Evolutionary conservation across 1,139 yeast genomes (phyloP), one percentile per base, ranked within the genome.

Genomic region (Saccharomyces hybrid): DNA sequence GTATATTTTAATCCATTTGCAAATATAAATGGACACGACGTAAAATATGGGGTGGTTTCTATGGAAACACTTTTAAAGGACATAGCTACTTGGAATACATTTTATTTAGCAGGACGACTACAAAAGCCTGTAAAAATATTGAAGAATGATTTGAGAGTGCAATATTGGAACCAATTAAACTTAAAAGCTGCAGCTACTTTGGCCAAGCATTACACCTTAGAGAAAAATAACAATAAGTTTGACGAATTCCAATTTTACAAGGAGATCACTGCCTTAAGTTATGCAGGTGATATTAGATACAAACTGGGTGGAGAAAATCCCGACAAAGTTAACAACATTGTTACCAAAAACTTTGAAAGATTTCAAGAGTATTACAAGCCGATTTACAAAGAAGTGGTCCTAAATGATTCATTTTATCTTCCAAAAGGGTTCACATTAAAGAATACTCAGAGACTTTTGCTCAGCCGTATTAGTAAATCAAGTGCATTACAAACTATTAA

Each of bases 1-100:
- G 85, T 93, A 4, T 95, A 91, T 69, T 95, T 89, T 74, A 95
- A 93, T 67, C 98, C 99, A 3, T 93, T 80, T 70, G 88, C 88
- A 3, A 77, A 79, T 48, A 76, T 91, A 56, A 77, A 79, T 52
- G 83, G 83, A 14, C 75, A 80, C 51, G 74, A 81, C 60, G 81
- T 93, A 51, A 93, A 93, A 67, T 93, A 93, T 68, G 99, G 99
- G 4, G 84, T 90, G 13, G 84, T 89, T 1, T 82, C 88, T 2
- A 75, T 80, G 57, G 78, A 80, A 42, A 77, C 78, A 4, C 72
- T 89, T 46, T 70, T 84, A 47, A 75, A 74, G 49, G 99, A 93
- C 70, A 73, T 93, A 42, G 75, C 81, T 32, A 83, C 86, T 58
- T 93, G 99, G 99, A 76, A 82, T 34, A 80, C 93, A 0, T 78